Base-by-base conservation (phyloP, 768 basidiomycete genomes). In the Mycena galopus region DNA sequence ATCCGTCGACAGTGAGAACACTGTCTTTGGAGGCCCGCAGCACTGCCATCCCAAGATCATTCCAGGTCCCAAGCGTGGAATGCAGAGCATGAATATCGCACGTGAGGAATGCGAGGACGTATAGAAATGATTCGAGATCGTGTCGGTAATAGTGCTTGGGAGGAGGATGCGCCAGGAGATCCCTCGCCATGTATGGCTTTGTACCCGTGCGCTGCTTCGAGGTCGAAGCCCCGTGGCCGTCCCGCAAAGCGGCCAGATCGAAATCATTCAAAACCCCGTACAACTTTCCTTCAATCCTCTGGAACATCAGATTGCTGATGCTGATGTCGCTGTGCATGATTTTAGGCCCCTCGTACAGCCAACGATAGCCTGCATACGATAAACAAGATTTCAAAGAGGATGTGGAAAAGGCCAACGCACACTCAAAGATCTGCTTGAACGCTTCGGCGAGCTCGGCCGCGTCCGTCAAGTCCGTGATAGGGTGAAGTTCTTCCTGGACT, bases 141-240 rank as follows among this genome's bases (percentile, higher is more conserved):
- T 77, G 78, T 0, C 78, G 77, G 65, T 77, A 79, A 32, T 75
- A 58, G 50, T 79, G 79, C 4, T 37, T 23, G 12, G 78, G 75
- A 47, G 75, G 69, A 17, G 16, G 33, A 6, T 51, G 63, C 8
- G 37, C 21, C 32, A 82, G 67, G 8, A 82, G 78, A 30, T 79
- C 79, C 14, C 47, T 10, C n/a, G 82, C 79, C 80, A 79, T 80
- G 66, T 81, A 81, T 8, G 78, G 79, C 3, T 77, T 58, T 4
- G 81, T 82, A 0, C 80, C 81, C 3, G 79, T 80, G 51, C 74
- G 77, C 42, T 80, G 75, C 32, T 67, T 68, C 8, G 77, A 73
- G 7, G 61, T 57, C 4, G 71, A 74, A 0, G 53, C n/a, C 16
- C 2, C 0, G 2, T 2, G 2, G 25, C 7, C 25, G 14, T 59